Percentiles rank a stretch among this genome's conserved stretches.
Conservation (phyloP, 805 yeast species). For the Yarrowia osloensis region DNA sequence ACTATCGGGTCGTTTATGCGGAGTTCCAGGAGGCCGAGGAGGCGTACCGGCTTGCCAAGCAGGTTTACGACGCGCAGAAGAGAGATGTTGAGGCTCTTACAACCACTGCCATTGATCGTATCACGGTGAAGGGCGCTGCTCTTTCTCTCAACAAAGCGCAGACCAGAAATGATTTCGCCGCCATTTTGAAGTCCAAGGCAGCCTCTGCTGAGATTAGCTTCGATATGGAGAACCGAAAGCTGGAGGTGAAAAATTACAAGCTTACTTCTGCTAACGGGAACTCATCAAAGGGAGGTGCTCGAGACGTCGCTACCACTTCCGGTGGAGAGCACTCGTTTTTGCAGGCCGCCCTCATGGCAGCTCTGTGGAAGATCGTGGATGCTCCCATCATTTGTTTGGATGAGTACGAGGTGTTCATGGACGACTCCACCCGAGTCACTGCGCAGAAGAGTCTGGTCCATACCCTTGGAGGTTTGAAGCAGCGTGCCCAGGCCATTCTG, state of each 20-base stretch:
- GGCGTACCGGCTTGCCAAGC: neutral
- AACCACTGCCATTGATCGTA: neutral
- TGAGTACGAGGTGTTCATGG: conserved; percentile 97
- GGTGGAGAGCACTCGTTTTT: conserved; percentile 98
- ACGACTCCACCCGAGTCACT: conserved; percentile 40
- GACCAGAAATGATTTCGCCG: neutral
- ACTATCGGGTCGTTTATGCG: neutral
- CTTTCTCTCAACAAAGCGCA: neutral
- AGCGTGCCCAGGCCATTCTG: conserved; percentile 11
- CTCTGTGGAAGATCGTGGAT: conserved; percentile 93
- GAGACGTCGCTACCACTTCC: conserved; percentile 80
- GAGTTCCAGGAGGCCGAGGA: neutral
- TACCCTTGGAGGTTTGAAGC: neutral
- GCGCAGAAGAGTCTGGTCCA: conserved; percentile 11
- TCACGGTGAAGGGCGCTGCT: neutral
- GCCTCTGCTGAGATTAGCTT: conserved; percentile 39
- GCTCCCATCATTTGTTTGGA: conserved; percentile 87
- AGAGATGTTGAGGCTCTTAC: neutral
- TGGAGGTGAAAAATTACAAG: conserved; percentile 37
- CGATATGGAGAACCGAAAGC: conserved; percentile 47
- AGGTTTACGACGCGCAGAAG: neutral
- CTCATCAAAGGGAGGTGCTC: conserved; percentile 32
- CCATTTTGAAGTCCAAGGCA: neutral
- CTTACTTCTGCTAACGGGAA: neutral
- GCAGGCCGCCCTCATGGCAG: conserved; percentile 80